phyloP scores from a whole-genome alignment of 306 rosid species.

The Glycine latifolia region DNA sequence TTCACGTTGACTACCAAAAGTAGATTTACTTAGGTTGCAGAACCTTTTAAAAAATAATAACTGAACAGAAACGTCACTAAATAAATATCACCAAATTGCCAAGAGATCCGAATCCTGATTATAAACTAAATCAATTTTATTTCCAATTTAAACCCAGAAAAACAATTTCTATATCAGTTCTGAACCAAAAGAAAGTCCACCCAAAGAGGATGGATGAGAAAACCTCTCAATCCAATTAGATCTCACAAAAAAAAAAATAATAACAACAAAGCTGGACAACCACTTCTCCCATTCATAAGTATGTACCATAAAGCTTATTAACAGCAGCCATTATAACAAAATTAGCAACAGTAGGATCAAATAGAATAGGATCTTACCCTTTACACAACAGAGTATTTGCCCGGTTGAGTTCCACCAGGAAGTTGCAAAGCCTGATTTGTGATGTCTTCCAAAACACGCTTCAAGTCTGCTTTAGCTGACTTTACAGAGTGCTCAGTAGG shows the following conservation, averaged over 20 bases:
- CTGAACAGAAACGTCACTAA: slow-evolving; percentile 25
- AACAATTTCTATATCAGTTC: slow-evolving; percentile 1
- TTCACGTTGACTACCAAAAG: slow-evolving; percentile 47
- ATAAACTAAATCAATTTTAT: background rate
- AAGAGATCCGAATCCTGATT: background rate
- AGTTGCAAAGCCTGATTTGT: slow-evolving; percentile 86
- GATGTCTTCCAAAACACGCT: slow-evolving; percentile 90
- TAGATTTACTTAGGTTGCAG: slow-evolving; percentile 41
- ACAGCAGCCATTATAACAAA: slow-evolving; percentile 11
- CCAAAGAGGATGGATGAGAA: slow-evolving; percentile 17
- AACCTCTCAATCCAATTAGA: slow-evolving; percentile 20
- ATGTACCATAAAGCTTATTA: slow-evolving; percentile 4
- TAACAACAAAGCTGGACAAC: too few relatives aligned
- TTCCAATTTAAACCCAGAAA: slow-evolving; percentile 27
- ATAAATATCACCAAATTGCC: slow-evolving; percentile 6
- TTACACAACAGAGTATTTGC: slow-evolving; percentile 89
- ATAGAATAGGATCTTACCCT: slow-evolving; percentile 56
- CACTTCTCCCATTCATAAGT: too few relatives aligned
- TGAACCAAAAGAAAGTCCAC: slow-evolving; percentile 30
- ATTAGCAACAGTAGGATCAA: slow-evolving; percentile 34
- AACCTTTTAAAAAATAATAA: background rate
- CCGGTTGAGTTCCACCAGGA: slow-evolving; percentile 91
- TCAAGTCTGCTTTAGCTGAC: slow-evolving; percentile 88
- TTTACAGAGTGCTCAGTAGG: slow-evolving; percentile 91
- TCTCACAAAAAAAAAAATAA: background rate